Conservation (phyloP, 768 basidiomycete genomes). For the Xerocomellus chrysenteron region DNA sequence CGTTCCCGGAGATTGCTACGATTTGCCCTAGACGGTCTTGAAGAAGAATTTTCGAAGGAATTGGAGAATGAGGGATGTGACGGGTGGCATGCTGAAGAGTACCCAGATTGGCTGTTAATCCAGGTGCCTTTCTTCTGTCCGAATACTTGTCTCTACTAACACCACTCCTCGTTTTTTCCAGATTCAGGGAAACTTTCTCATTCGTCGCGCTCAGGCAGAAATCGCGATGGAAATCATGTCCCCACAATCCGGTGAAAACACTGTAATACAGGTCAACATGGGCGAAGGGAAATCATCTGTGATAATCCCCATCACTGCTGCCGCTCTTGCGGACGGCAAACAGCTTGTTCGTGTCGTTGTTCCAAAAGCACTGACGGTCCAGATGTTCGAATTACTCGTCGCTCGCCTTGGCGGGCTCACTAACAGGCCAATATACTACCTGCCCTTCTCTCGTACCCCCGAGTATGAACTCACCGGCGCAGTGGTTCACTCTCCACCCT, state of each 20-base stretch:
- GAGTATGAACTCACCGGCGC: too few relatives aligned
- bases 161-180: slow-evolving; percentile 32
- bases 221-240: slow-evolving; percentile 45
- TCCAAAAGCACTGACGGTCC: slow-evolving; percentile 39
- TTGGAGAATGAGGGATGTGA: background rate
- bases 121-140: background rate
- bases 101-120: background rate
- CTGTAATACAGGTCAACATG: slow-evolving; percentile 50
- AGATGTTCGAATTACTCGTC: slow-evolving; percentile 46
- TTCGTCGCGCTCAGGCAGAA: slow-evolving; percentile 1
- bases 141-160: background rate
- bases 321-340: slow-evolving; percentile 40
- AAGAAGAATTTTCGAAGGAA: background rate
- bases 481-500: too few relatives aligned
- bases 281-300: slow-evolving; percentile 51
- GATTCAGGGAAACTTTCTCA: background rate
- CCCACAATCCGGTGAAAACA: slow-evolving; percentile 35
- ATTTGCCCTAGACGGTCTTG: background rate
- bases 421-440: slow-evolving; percentile 44
- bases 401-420: slow-evolving; percentile 41
- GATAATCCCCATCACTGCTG: slow-evolving; percentile 43
- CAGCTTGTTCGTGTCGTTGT: slow-evolving; percentile 45
- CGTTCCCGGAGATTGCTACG: background rate
- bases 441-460: slow-evolving; percentile 46
- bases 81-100: background rate